These are phyloP conservation scores for Penicillium brevicompactum DNA, from an alignment of 2,329 filamentous ascomycete species.

Conservation along the genomic window DNA sequence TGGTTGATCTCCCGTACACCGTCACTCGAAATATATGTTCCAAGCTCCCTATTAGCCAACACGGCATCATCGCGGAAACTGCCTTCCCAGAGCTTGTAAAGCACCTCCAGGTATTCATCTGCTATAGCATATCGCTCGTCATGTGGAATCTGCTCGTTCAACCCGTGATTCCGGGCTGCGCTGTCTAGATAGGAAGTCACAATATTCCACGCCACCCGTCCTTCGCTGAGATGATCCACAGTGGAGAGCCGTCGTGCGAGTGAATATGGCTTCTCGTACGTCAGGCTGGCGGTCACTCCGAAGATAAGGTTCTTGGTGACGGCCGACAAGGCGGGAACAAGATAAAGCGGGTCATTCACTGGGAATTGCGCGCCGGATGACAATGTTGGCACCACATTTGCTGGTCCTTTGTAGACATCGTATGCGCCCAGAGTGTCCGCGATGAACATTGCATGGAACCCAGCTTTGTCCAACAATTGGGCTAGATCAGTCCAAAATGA, in stretches of 20 bases:
- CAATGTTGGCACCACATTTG: slow-evolving; percentile 26
- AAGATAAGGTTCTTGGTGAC: slow-evolving; percentile 49
- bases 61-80: slow-evolving; percentile 48
- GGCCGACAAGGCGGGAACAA: slow-evolving; percentile 48
- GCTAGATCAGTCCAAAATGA: slow-evolving; percentile 51
- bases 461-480: slow-evolving; percentile 46
- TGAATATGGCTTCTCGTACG: slow-evolving; percentile 55
- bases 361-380: slow-evolving; percentile 41
- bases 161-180: slow-evolving; percentile 45
- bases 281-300: slow-evolving; percentile 54
- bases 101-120: slow-evolving; percentile 46
- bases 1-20: slow-evolving; percentile 34
- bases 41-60: slow-evolving; percentile 8
- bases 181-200: slow-evolving; percentile 49
- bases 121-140: slow-evolving; percentile 50
- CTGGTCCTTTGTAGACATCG: slow-evolving; percentile 45
- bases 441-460: slow-evolving; percentile 52
- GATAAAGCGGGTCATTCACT: slow-evolving; percentile 37
- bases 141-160: slow-evolving; percentile 44
- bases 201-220: slow-evolving; percentile 54
- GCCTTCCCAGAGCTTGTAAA: slow-evolving; percentile 53
- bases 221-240: slow-evolving; percentile 52
- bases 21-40: slow-evolving; percentile 11
- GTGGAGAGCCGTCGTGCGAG: slow-evolving; percentile 55
- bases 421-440: slow-evolving; percentile 49